These are phyloP conservation scores for Paramarasmius palmivorus DNA, from an alignment of 1,284 basidiomycete genomes.

Conservation along the genomic window DNA sequence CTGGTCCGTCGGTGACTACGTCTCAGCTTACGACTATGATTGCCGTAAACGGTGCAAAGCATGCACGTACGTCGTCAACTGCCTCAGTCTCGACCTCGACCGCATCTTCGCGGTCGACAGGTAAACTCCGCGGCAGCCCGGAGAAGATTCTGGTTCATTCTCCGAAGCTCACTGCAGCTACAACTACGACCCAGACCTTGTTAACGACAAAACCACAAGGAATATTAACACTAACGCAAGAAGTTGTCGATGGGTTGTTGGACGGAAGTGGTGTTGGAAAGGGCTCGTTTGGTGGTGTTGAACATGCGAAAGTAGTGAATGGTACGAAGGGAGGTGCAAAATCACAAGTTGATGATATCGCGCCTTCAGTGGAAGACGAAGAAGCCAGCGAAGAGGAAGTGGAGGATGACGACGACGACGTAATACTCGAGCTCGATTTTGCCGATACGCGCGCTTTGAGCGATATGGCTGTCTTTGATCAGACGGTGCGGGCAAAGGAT, in stretches of 20 bases:
- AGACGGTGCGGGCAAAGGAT: conserved; percentile 4
- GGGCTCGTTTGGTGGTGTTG: neutral
- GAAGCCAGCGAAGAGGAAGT: conserved; percentile 1
- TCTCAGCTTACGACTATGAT: conserved; percentile 11
- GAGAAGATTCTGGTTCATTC: neutral
- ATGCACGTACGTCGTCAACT: conserved; percentile 13
- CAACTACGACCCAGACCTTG: neutral
- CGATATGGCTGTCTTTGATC: conserved; percentile 12
- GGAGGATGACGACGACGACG: conserved; percentile 12
- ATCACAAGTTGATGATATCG: neutral
- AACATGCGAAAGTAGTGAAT: neutral
- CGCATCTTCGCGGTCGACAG: neutral
- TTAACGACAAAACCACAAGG: neutral
- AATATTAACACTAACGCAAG: neutral
- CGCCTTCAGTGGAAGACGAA: neutral
- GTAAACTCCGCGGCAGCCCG: neutral
- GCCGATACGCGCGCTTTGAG: conserved; percentile 16
- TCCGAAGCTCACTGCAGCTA: neutral
- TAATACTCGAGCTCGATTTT: conserved; percentile 19
- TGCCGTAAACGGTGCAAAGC: conserved; percentile 2
- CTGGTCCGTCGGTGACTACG: conserved; percentile 2
- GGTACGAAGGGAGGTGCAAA: neutral
- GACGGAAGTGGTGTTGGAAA: conserved; percentile 1
- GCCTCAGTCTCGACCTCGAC: conserved; percentile 19
- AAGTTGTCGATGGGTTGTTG: neutral